These are phyloP conservation scores for Crucibulum cyathiforme DNA, from an alignment of 1,284 basidiomycete genomes.

Conservation along the genomic window DNA sequence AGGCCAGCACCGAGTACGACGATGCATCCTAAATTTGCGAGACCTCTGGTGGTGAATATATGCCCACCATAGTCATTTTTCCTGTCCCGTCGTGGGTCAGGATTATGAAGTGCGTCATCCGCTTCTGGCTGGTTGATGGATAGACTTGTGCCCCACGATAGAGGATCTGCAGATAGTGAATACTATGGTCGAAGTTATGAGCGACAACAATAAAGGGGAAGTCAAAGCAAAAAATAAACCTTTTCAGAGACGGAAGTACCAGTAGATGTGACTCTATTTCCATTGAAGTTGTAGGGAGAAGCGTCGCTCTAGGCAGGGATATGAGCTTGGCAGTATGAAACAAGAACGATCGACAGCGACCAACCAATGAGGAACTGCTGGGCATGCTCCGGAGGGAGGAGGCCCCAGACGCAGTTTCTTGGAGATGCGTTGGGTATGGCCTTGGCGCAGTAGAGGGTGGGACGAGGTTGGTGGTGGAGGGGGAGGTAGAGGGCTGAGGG, in stretches of 20 bases:
- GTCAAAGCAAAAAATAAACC: conserved; percentile 30
- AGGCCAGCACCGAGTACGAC: conserved; percentile 66
- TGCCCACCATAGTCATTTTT: conserved; percentile 64
- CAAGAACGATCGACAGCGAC: background rate
- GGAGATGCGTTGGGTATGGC: conserved; percentile 49
- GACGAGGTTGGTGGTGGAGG: conserved; percentile 64
- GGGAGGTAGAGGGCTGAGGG: conserved; percentile 38
- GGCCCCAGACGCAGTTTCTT: conserved; percentile 46
- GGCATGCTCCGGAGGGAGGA: conserved; percentile 42
- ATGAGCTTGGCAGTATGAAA: background rate
- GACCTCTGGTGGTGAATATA: conserved; percentile 74
- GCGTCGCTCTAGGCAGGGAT: background rate
- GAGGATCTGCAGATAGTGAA: conserved; percentile 74
- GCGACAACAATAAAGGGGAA: conserved; percentile 1
- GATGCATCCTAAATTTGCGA: conserved; percentile 81
- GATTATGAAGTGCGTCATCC: conserved; percentile 78
- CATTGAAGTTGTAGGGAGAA: background rate
- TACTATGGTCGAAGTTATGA: conserved; percentile 49
- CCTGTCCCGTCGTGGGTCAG: conserved; percentile 74
- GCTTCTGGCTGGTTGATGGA: conserved; percentile 63
- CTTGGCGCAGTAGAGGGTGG: conserved; percentile 37
- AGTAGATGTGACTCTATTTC: conserved; percentile 18
- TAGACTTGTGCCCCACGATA: conserved; percentile 70
- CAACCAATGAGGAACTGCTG: conserved; percentile 51
- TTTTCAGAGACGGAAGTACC: conserved; percentile 55